phyloP scores from a whole-genome alignment of 2,329 filamentous ascomycete genomes.

The Cyphellophora europaea region DNA sequence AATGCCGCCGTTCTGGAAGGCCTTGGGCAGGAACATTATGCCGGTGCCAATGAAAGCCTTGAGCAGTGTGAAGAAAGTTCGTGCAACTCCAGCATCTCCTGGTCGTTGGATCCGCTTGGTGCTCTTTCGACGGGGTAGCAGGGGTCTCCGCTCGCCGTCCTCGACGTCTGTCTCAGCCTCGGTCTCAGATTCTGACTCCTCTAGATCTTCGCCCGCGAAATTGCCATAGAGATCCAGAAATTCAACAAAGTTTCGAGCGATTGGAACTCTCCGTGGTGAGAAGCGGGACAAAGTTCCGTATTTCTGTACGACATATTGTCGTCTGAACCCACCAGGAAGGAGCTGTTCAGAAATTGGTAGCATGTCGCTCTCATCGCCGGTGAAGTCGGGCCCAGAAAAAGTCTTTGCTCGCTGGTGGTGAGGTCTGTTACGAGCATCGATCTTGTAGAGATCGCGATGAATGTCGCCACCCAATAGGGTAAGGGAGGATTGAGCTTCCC shows the following conservation, averaged over 20 bases:
- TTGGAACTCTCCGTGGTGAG: constrained; percentile 28
- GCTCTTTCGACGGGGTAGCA: constrained; percentile 49
- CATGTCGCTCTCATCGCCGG: constrained; percentile 23
- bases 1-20: constrained; percentile 69
- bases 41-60: constrained; percentile 74
- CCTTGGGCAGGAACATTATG: constrained; percentile 74
- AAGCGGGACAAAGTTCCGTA: constrained; percentile 11
- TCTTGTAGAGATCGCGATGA: constrained; percentile 67
- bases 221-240: constrained; percentile 68
- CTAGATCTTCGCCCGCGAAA: constrained; percentile 64
- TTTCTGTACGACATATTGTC: constrained; percentile 37
- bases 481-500: constrained; percentile 52
- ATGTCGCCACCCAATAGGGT: constrained; percentile 68
- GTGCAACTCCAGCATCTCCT: constrained; percentile 58
- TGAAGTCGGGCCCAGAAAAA: constrained; percentile 46
- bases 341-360: constrained; percentile 36
- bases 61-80: constrained; percentile 69
- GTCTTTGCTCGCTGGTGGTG: constrained; percentile 53
- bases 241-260: constrained; percentile 63
- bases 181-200: constrained; percentile 51
- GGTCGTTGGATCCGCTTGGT: constrained; percentile 20
- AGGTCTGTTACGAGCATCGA: constrained; percentile 46
- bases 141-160: constrained; percentile 48
- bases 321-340: constrained; percentile 44
- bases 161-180: constrained; percentile 30